Conservation (phyloP, 2,329 filamentous ascomycete species). For the Xylariaceae sp. region DNA sequence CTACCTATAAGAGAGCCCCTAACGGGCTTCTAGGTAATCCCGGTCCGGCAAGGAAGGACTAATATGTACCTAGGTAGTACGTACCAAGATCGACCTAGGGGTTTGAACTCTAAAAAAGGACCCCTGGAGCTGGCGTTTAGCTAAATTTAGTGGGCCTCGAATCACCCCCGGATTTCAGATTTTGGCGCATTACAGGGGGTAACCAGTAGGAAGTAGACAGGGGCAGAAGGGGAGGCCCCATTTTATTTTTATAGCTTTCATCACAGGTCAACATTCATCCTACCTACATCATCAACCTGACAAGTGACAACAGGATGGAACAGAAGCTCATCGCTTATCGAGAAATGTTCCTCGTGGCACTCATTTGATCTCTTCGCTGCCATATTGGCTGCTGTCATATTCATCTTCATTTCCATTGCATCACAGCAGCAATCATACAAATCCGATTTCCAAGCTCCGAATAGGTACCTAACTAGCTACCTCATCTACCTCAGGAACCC, state of each 20-base stretch:
- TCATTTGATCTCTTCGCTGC: neutral
- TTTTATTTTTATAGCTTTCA: neutral
- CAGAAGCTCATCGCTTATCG: neutral
- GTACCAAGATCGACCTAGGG: neutral
- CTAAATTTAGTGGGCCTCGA: slow-evolving; percentile 4
- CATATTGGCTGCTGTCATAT: neutral
- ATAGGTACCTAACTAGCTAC: neutral
- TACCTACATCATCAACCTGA: neutral
- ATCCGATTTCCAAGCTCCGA: neutral
- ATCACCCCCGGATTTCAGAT: slow-evolving; percentile 4
- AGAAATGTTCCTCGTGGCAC: neutral
- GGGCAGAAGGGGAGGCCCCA: neutral
- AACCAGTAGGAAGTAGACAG: neutral
- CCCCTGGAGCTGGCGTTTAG: neutral
- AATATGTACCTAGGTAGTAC: no score
- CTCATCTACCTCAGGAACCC: no score
- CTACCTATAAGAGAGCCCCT: no score
- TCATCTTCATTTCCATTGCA: neutral
- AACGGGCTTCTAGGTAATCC: no score
- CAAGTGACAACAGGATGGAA: neutral
- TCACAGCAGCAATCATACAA: neutral
- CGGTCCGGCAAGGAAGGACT: no score
- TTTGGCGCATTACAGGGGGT: neutral
- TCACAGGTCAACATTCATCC: neutral
- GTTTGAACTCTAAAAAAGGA: neutral